Conservation (phyloP, 2,329 filamentous ascomycete genomes). For the Exophiala calicioides region DNA sequence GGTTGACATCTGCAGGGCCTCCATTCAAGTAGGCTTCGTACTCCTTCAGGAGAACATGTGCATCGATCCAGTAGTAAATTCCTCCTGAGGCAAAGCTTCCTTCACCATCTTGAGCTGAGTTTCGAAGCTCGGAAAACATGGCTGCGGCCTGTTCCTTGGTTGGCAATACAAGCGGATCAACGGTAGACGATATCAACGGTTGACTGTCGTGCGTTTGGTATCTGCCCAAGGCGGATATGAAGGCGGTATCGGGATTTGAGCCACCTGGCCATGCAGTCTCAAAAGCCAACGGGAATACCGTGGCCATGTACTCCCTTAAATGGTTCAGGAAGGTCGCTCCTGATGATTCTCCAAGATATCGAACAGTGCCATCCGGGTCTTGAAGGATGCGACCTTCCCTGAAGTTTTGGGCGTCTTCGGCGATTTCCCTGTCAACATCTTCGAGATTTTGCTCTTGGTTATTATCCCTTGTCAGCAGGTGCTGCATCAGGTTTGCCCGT, state of each 20-base stretch:
- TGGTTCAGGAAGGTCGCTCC: constrained; percentile 54
- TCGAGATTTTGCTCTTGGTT: constrained; percentile 3
- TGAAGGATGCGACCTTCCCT: constrained; percentile 44
- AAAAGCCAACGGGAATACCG: constrained; percentile 40
- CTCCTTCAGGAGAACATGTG: constrained; percentile 42
- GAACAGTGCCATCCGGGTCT: constrained; percentile 48
- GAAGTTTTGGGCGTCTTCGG: constrained; percentile 30
- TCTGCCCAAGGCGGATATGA: constrained; percentile 46
- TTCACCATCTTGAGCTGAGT: constrained; percentile 50
- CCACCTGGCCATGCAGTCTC: constrained; percentile 19
- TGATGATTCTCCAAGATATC: constrained; percentile 54
- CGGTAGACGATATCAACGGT: constrained; percentile 41
- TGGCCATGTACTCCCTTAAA: constrained; percentile 51
- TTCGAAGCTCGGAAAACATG: constrained; percentile 46
- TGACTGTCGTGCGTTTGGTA: constrained; percentile 54
- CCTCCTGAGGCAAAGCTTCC: constrained; percentile 49
- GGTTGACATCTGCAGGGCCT: constrained; percentile 3
- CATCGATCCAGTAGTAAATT: constrained; percentile 52
- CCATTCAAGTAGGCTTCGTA: constrained; percentile 17
- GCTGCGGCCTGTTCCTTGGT: constrained; percentile 39
- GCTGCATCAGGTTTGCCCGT: constrained; percentile 16
- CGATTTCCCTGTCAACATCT: constrained; percentile 9
- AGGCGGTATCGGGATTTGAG: constrained; percentile 33
- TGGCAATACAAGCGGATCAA: constrained; percentile 46
- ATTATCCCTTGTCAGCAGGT: constrained; percentile 6